These are phyloP conservation scores for Straminergon stramineum DNA, from an alignment of 225 moss, liverwort and hornwort genomes.

Conservation along the genomic window DNA sequence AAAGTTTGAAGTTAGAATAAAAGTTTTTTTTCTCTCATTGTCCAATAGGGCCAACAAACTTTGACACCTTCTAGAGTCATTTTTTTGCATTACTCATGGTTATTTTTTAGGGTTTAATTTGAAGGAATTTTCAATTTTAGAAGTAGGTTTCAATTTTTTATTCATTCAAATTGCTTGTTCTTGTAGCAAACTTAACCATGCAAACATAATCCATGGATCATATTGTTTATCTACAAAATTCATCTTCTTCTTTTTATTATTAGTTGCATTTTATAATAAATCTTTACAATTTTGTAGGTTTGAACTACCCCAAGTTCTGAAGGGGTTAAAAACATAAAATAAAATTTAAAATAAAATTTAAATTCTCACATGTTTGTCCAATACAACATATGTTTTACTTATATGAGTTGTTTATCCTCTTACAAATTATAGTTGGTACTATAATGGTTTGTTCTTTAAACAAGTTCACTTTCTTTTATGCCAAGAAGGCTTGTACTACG, in stretches of 20 bases:
- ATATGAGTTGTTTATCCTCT: background rate
- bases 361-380: accelerated
- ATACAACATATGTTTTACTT: background rate
- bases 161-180: background rate
- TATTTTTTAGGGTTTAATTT: no score
- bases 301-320: accelerated
- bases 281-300: background rate
- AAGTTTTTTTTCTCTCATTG: no score
- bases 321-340: accelerated
- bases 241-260: background rate
- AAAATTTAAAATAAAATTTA: background rate
- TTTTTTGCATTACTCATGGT: no score
- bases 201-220: background rate
- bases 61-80: no score
- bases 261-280: background rate
- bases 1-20: no score
- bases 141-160: background rate
- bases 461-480: background rate
- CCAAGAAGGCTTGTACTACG: accelerated
- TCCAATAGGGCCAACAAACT: no score
- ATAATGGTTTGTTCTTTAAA: background rate
- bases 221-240: background rate
- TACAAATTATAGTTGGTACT: background rate
- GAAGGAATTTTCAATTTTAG: background rate
- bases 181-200: accelerated